Evolutionary conservation across 257 asterid genomes (phyloP).

Genomic region (Avicennia marina): DNA sequence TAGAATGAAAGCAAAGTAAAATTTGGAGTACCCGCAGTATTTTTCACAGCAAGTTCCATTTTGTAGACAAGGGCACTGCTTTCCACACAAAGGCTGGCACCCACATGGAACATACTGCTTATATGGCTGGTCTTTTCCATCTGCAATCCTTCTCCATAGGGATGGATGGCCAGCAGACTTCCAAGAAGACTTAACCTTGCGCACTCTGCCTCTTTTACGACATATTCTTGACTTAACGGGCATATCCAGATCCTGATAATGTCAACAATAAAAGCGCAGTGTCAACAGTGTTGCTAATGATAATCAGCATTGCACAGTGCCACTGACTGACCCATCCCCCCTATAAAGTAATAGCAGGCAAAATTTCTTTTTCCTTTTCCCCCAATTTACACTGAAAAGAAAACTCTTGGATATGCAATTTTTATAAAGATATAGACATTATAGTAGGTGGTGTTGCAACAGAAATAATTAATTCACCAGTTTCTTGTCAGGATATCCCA

Average conservation of each 20-base stretch:
- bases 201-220: conserved; percentile 85
- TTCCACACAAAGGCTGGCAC: conserved; percentile 81
- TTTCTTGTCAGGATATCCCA: no score
- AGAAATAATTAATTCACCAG: no score
- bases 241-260: conserved; percentile 50
- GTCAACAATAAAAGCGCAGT: background rate
- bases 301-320: background rate
- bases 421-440: background rate
- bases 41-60: conserved; percentile 64
- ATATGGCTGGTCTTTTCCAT: conserved; percentile 75
- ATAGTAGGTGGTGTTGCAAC: no score
- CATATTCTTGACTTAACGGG: conserved; percentile 69
- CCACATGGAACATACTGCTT: conserved; percentile 75
- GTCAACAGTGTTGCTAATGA: conserved; percentile 2
- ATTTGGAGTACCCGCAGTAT: conserved; percentile 74
- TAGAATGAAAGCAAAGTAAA: conserved; percentile 2
- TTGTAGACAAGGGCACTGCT: conserved; percentile 82
- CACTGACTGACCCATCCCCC: background rate
- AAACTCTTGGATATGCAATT: background rate
- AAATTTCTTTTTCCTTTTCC: background rate
- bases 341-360: background rate
- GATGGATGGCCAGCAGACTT: conserved; percentile 99
- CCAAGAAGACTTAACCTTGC: conserved; percentile 88
- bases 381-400: background rate
- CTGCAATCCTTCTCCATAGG: conserved; percentile 85